phyloP scores from a whole-genome alignment of 768 basidiomycete genomes.

The Pleurotus cornucopiae region DNA sequence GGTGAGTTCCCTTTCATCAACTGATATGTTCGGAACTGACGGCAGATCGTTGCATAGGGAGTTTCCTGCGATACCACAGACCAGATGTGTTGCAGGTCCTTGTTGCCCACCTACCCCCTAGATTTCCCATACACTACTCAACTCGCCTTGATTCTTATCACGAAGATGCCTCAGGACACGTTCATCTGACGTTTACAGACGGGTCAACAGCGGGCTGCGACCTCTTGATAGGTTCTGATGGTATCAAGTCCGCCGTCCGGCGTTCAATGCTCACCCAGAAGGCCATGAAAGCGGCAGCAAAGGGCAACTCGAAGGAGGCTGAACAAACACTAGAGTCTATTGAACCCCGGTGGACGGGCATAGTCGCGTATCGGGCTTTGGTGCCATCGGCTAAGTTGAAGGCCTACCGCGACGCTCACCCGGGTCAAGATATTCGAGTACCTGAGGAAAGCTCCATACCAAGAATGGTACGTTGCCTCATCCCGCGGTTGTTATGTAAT shows the following conservation, averaged over 20 bases:
- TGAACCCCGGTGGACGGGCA: constrained; percentile 38
- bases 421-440: constrained; percentile 19
- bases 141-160: constrained; percentile 41
- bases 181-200: constrained; percentile 37
- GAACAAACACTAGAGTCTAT: constrained; percentile 13
- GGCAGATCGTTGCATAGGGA: constrained; percentile 12
- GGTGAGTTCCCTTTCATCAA: constrained; percentile 13
- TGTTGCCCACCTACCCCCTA: constrained; percentile 31
- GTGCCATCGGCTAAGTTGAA: constrained; percentile 21
- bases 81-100: constrained; percentile 45
- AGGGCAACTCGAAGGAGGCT: constrained; percentile 12
- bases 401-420: constrained; percentile 20
- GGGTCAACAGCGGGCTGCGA: constrained; percentile 44
- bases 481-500: neutral
- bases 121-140: constrained; percentile 29
- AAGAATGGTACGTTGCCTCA: constrained; percentile 19
- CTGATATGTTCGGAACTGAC: neutral
- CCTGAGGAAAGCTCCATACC: constrained; percentile 19
- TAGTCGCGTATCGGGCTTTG: constrained; percentile 28
- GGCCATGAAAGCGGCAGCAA: constrained; percentile 10
- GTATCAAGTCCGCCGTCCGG: constrained; percentile 31
- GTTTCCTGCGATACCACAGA: constrained; percentile 39
- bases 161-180: constrained; percentile 17
- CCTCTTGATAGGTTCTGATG: constrained; percentile 38
- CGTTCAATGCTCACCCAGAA: constrained; percentile 18